phyloP scores from a whole-genome alignment of 768 basidiomycete genomes.

The Mycena leptocephala region DNA sequence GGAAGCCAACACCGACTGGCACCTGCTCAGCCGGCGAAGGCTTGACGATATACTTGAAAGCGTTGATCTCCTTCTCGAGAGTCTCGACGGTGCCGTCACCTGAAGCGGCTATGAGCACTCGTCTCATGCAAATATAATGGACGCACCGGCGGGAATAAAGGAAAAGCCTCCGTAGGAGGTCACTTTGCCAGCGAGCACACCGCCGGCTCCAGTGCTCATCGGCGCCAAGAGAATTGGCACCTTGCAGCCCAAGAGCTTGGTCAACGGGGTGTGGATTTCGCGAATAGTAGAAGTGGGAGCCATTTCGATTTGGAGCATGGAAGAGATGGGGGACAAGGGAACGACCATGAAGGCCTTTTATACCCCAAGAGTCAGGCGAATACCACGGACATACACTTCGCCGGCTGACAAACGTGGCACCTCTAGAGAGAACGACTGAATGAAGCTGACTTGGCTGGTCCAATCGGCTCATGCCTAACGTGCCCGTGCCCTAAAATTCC shows the following conservation, averaged over 20 bases:
- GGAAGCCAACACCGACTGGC: neutral
- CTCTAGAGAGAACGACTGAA: too few relatives aligned
- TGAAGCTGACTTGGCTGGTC: too few relatives aligned
- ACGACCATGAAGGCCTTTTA: neutral
- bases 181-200: neutral
- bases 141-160: neutral
- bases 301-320: neutral
- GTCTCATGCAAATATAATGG: neutral
- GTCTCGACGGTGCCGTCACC: conserved; percentile 13
- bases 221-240: too few relatives aligned
- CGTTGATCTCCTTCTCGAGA: conserved; percentile 9
- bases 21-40: neutral
- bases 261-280: conserved; percentile 3
- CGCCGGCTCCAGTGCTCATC: conserved; percentile 8
- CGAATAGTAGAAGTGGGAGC: neutral
- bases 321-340: neutral
- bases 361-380: too few relatives aligned
- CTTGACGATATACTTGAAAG: conserved; percentile 5
- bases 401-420: too few relatives aligned
- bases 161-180: neutral
- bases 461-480: too few relatives aligned
- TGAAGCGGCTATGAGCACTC: neutral
- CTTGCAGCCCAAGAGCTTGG: neutral
- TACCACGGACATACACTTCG: too few relatives aligned
- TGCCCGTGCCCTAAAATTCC: too few relatives aligned